A percentile compares a stretch with the other conserved stretches of the same genome.
These are phyloP conservation scores for Rhodosporidiobolus odoratus DNA, from an alignment of 768 basidiomycete species.

Conservation along the genomic window DNA sequence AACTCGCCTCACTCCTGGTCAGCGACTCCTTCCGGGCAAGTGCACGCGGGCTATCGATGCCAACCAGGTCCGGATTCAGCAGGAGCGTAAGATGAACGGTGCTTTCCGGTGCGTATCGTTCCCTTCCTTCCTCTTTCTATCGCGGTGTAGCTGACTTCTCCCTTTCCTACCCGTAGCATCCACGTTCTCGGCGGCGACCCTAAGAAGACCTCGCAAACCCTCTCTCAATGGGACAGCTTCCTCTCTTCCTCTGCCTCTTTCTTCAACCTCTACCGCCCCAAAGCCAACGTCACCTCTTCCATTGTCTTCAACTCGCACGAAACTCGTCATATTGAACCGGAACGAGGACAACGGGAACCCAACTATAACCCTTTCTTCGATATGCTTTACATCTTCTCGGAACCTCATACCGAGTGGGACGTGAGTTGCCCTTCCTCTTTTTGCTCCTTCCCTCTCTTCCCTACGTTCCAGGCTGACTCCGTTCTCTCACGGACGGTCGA, in stretches of 20 bases:
- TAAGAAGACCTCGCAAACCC: slow-evolving; percentile 1
- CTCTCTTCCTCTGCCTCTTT: slow-evolving; percentile 39
- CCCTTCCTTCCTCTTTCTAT: not conserved
- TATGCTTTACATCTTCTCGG: slow-evolving; percentile 41
- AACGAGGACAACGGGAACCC: slow-evolving; percentile 21
- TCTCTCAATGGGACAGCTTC: slow-evolving; percentile 35
- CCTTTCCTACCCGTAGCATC: slow-evolving; percentile 20
- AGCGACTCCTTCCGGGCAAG: slow-evolving; percentile 41
- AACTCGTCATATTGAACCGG: slow-evolving; percentile 31
- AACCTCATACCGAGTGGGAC: slow-evolving; percentile 41
- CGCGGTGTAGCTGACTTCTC: not conserved
- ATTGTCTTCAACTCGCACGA: slow-evolving; percentile 35
- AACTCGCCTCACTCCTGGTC: slow-evolving; percentile 35
- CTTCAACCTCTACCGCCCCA: slow-evolving; percentile 39
- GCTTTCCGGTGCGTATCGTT: slow-evolving; percentile 36
- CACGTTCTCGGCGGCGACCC: slow-evolving; percentile 40
- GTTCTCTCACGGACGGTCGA: too few species aligned
- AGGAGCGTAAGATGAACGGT: slow-evolving; percentile 44
- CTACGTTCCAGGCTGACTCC: not conserved
- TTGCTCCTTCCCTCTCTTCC: not conserved
- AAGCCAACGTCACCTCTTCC: slow-evolving; percentile 28
- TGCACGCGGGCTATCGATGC: slow-evolving; percentile 42
- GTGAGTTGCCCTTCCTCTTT: slow-evolving; percentile 6
- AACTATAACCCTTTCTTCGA: slow-evolving; percentile 43
- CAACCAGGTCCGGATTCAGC: slow-evolving; percentile 42